Evolutionary conservation across 176 grass and related monocot species (phyloP).

Genomic region (Eleusine indica): DNA sequence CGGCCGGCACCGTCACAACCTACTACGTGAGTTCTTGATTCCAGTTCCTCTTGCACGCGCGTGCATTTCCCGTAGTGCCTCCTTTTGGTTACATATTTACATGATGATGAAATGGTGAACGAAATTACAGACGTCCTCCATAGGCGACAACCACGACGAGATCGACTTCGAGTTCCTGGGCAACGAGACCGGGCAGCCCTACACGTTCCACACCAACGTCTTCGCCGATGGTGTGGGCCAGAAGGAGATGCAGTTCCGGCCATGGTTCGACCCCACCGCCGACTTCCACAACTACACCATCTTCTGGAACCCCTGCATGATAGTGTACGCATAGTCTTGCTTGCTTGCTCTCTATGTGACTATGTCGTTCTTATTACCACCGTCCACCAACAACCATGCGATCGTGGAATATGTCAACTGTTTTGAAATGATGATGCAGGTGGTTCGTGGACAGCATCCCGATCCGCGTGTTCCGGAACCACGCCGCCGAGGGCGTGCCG

Average conservation of each 20-base stretch:
- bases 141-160: conserved; percentile 64
- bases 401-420: background rate
- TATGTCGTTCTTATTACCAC: too few species aligned
- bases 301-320: conserved; percentile 73
- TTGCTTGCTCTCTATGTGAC: too few species aligned
- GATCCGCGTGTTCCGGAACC: conserved; percentile 72
- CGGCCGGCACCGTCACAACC: conserved; percentile 77
- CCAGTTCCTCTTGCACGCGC: background rate
- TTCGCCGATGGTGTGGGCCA: conserved; percentile 57
- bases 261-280: conserved; percentile 76
- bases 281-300: conserved; percentile 94
- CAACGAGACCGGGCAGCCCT: conserved; percentile 67
- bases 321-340: conserved; percentile 49
- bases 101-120: conserved; percentile 42
- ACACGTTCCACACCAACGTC: conserved; percentile 95
- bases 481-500: conserved; percentile 45
- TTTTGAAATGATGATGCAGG: conserved; percentile 6
- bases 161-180: conserved; percentile 92
- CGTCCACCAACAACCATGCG: too few species aligned
- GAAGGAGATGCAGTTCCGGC: conserved; percentile 77
- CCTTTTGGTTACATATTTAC: background rate
- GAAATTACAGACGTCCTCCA: conserved; percentile 52
- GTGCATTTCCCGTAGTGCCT: too few species aligned
- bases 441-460: conserved; percentile 67
- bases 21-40: conserved; percentile 47